Evolutionary conservation across 352 stramenopile genomes (phyloP), one percentile per base, ranked within the genome.

Genomic region (Peronospora farinosa): DNA sequence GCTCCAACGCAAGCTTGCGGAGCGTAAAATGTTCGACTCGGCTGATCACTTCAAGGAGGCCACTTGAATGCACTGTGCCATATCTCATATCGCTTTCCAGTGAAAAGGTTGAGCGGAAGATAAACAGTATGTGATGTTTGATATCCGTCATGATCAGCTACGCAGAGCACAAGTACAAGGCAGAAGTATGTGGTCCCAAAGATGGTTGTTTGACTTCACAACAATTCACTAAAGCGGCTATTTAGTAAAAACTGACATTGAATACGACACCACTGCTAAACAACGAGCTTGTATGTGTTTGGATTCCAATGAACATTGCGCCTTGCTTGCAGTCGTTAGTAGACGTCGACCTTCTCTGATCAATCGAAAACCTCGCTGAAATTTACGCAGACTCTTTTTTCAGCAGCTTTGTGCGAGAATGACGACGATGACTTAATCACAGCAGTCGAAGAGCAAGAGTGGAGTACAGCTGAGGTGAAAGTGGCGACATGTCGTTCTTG

Each of bases 11-110:
- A 84, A 84, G 32, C 51, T 92, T 1, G 58, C 72, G 0, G 77
- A 92, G 51, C 67, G 76, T 3, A 88, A 88, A 50, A 69, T 69
- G 10, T 90, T 92, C 43, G 79, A 90, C 57, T 89, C 79, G 53
- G 77, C 69, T 7, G 82, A 90, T 50, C 72, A 90, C 49, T 92
- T 81, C 51, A 84, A 86, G 47, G 56, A 83, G 23, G 67, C 66
- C 0, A 63, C 71, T 25, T 69, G 56, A 69, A 21, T 21, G 19
- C 19, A 21, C 3, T 21, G 19, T 21, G 19, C 19, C 19, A 3
- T 27, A 27, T 27, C 21, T 4, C 23, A 5, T 27, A 27, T 4
- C 23, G 23, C 23, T 27, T 27, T 27, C 5, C 3, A 27, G 23
- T 27, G 23, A 27, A 27, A 57, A 46, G 30, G 15, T 21, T 31